Evolutionary conservation across 441 rosid species (phyloP).

Genomic region (Sinapis alba): DNA sequence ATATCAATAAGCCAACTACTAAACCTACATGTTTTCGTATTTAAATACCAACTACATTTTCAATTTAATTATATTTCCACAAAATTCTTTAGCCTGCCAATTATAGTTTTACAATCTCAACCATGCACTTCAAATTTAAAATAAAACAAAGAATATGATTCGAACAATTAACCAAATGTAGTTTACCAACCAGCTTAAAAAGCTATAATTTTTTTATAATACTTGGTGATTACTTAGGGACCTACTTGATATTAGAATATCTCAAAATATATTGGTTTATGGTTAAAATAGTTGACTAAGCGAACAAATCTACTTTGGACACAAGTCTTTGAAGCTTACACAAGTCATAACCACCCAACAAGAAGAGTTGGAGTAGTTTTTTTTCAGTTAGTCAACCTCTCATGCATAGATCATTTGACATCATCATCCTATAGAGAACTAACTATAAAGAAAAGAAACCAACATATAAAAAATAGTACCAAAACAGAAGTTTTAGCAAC

Average conservation of each 20-base stretch:
- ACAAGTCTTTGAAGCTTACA: slow-evolving; percentile 35
- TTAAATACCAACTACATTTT: neutral
- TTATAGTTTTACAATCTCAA: slow-evolving; percentile 15
- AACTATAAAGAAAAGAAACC: slow-evolving; percentile 5
- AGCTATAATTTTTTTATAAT: neutral
- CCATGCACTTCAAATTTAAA: slow-evolving; percentile 4
- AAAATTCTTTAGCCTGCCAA: slow-evolving; percentile 14
- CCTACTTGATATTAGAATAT: neutral
- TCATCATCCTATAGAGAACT: slow-evolving; percentile 21
- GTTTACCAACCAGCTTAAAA: slow-evolving; percentile 32
- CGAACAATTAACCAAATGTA: slow-evolving; percentile 22
- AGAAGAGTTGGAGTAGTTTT: slow-evolving; percentile 31
- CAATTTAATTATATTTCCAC: neutral
- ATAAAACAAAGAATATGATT: slow-evolving; percentile 4
- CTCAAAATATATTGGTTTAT: neutral
- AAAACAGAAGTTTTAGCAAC: neutral
- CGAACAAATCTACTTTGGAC: slow-evolving; percentile 40
- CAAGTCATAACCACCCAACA: slow-evolving; percentile 41
- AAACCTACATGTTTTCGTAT: neutral
- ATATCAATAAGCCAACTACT: neutral
- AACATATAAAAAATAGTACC: neutral
- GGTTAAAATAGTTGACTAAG: slow-evolving; percentile 31
- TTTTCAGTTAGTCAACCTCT: slow-evolving; percentile 43
- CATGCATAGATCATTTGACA: slow-evolving; percentile 35
- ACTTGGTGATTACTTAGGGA: neutral